Evolutionary conservation across 2,329 filamentous ascomycete genomes (phyloP), one percentile per base, ranked within the genome.

Genomic region (Pseudopithomyces chartarum): DNA sequence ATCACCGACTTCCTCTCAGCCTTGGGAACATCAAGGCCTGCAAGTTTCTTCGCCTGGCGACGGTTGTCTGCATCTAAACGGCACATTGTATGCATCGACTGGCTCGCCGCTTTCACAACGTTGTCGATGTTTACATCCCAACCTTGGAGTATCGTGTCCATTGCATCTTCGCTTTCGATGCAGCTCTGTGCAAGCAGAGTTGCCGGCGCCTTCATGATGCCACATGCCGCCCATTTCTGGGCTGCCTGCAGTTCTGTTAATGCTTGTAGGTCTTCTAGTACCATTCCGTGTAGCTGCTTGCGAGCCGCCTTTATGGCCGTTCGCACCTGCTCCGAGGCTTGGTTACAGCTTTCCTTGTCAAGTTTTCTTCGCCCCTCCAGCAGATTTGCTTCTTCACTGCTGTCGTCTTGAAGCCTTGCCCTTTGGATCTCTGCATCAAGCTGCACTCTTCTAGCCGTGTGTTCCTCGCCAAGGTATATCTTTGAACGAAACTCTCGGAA

Each of bases 161-260:
- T 36, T 6, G 15, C 54, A 17, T 33, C 19, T 38, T 55, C 49
- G 12, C 23, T 50, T 8, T 51, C 39, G 13, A 23, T 40, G 40
- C 23, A 20, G 40, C 40, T 22, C 15, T 52, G 43, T 22, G 51
- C 23, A 33, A 44, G 6, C 33, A 26, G 17, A 3, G 22, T 19
- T 33, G 48, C 38, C 6, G 39, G 38, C 4, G 34, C 4, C 15
- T 46, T 32, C n/a, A 47, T 20, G 13, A 15, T 12, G 7, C 55
- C 44, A 20, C 40, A 20, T 6, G 36, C 46, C 0, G 40, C 54
- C 33, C 42, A 55, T 13, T 64, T 62, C 48, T 64, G 66, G 17
- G 59, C 61, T 15, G 59, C 52, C 44, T 64, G 67, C 5, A 57
- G 54, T 5, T 58, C 40, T 10, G 57, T 52, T 26, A 67, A 38